Base-by-base conservation (phyloP, 768 basidiomycete genomes). In the Leccinum rimulosum region DNA sequence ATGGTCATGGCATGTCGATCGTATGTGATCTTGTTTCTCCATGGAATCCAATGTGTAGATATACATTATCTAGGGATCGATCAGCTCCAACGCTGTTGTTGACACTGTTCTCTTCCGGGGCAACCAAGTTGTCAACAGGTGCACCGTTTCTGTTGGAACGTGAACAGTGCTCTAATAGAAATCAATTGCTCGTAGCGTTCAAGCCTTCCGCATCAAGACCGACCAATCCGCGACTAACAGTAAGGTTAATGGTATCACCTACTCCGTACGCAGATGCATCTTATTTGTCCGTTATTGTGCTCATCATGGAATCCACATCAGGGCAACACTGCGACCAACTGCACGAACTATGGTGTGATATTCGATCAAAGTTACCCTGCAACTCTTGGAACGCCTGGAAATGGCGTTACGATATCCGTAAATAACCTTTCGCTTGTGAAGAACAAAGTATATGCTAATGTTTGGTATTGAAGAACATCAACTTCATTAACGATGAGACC, bases 1-100 rank as follows among this genome's bases (percentile, higher is more conserved):
- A 77, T 28, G 86, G 88, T 3, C 87, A 90, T 52, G 87, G 88
- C 30, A 82, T 87, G 60, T 86, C 84, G 4, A 77, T 88, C 28
- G 77, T 75, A 53, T 45, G 58, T 60, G 3, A 28, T 45, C 17
- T n/a, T 25, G 2, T 33, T 8, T 17, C 8, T 9, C 33, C 27
- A 7, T 12, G 2, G 43, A 19, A 45, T 12, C n/a, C 28, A 50
- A 33, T 45, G 27, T 19, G 3, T 33, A 0, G 11, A 50, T 36
- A 19, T 43, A 54, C 54, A 63, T 22, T 7, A 19, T 35, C 7
- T 6, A 85, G 84, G 87, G 84, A 22, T 86, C 86, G 9, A 81
- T 86, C 60, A 54, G 66, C 40, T 82, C 82, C 6, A 65, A 76
- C 54, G 75, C 68, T 1, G 73, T 75, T 3, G 83, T 87, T 36